A percentile compares a stretch with the other conserved stretches of the same genome.
Evolutionary conservation across 192 early-diverging fungal genomes (phyloP).

Genomic region (Umbelopsis sp.): DNA sequence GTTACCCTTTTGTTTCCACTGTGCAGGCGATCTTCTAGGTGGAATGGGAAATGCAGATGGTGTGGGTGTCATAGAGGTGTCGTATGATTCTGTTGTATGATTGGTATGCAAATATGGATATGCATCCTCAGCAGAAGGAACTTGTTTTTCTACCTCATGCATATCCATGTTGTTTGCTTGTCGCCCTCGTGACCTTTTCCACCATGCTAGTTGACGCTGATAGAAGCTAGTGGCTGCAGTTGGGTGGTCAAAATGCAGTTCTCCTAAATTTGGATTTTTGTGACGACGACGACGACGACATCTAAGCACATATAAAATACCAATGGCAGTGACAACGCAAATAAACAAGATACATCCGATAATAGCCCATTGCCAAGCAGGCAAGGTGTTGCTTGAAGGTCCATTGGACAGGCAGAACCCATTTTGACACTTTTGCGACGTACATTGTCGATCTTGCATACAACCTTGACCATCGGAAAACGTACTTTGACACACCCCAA

Average conservation of each 20-base stretch:
- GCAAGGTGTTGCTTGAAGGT: background rate
- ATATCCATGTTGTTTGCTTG: background rate
- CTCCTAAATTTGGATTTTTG: background rate
- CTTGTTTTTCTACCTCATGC: background rate
- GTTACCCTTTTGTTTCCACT: background rate
- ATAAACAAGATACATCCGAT: background rate
- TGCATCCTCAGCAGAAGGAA: background rate
- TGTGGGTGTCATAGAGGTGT: background rate
- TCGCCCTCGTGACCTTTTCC: background rate
- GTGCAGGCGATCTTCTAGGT: background rate
- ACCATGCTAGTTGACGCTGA: background rate
- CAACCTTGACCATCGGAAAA: background rate
- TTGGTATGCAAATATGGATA: background rate
- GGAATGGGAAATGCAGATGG: slow-evolving; percentile 3
- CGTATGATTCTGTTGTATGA: background rate
- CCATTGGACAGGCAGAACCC: background rate
- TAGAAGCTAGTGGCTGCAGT: background rate
- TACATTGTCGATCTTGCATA: background rate
- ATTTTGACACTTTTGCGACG: slow-evolving; percentile 3
- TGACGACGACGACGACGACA: background rate
- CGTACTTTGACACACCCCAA: background rate
- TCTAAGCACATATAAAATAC: background rate
- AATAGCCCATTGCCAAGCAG: background rate
- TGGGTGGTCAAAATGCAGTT: background rate
- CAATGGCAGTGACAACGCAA: background rate